Evolutionary conservation across 1,284 basidiomycete genomes (phyloP).

Genomic region (Moesziomyces sp.): DNA sequence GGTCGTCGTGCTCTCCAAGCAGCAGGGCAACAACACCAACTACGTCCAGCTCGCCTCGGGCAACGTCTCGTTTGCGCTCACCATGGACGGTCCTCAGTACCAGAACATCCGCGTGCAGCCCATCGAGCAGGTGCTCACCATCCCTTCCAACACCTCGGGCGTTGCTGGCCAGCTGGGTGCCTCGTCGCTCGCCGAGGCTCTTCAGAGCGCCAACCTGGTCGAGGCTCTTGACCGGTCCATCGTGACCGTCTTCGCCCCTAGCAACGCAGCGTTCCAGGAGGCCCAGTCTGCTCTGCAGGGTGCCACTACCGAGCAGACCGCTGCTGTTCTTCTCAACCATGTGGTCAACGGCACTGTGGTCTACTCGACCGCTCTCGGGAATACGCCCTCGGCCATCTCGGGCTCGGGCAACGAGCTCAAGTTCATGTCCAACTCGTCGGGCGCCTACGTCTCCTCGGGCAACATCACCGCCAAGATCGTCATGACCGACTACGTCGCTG

Average conservation of each 20-base stretch:
- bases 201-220: slow-evolving; percentile 69
- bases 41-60: slow-evolving; percentile 73
- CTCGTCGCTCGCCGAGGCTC: slow-evolving; percentile 66
- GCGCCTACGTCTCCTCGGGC: slow-evolving; percentile 74
- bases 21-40: slow-evolving; percentile 69
- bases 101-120: slow-evolving; percentile 66
- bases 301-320: slow-evolving; percentile 74
- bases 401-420: slow-evolving; percentile 74
- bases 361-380: slow-evolving; percentile 72
- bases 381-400: slow-evolving; percentile 69
- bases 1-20: slow-evolving; percentile 74
- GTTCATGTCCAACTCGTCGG: slow-evolving; percentile 74
- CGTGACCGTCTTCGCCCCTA: slow-evolving; percentile 79
- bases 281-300: slow-evolving; percentile 71
- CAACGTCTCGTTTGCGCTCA: slow-evolving; percentile 47
- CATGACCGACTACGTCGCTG: slow-evolving; percentile 75
- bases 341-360: slow-evolving; percentile 77
- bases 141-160: slow-evolving; percentile 44
- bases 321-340: slow-evolving; percentile 67
- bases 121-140: slow-evolving; percentile 70
- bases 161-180: slow-evolving; percentile 45
- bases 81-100: slow-evolving; percentile 70
- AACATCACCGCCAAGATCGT: slow-evolving; percentile 74
- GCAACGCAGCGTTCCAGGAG: slow-evolving; percentile 44
- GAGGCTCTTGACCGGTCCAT: slow-evolving; percentile 68